Evolutionary conservation across 2,329 filamentous ascomycete genomes (phyloP).

Genomic region (Penicillium polonicum): DNA sequence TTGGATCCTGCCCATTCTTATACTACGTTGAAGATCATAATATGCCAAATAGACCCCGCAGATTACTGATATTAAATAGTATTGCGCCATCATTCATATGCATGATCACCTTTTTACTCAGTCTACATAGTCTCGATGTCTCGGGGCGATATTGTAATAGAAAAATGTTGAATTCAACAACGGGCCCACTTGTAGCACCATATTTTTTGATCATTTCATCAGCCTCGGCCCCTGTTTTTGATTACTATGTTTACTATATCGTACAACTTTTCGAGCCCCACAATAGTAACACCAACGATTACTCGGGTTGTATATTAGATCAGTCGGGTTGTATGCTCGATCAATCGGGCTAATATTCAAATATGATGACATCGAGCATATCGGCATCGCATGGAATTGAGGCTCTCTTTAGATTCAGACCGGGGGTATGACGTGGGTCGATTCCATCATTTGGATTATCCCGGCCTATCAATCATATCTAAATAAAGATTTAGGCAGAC

Average conservation of each 20-base stretch:
- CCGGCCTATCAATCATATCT: background rate
- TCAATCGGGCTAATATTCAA: background rate
- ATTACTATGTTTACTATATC: conserved; percentile 1
- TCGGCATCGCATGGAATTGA: background rate
- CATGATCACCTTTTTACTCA: background rate
- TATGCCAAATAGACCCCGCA: background rate
- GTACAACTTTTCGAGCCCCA: background rate
- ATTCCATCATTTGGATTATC: background rate
- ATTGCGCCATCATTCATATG: background rate
- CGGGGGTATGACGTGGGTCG: background rate
- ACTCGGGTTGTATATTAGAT: background rate
- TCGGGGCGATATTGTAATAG: background rate
- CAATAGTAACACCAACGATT: background rate
- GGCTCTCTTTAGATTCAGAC: background rate
- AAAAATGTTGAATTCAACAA: background rate
- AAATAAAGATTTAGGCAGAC: background rate
- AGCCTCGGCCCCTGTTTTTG: background rate
- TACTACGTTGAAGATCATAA: background rate
- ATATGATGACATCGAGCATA: background rate
- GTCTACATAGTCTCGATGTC: background rate
- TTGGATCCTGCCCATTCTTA: background rate
- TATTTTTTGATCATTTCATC: conserved; percentile 7
- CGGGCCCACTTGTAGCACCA: too few relatives aligned
- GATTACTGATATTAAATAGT: background rate
- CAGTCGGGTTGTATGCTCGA: too few relatives aligned